Conservation (phyloP, 108 stramenopile genomes). For the Pseudonitzschia pungens region DNA sequence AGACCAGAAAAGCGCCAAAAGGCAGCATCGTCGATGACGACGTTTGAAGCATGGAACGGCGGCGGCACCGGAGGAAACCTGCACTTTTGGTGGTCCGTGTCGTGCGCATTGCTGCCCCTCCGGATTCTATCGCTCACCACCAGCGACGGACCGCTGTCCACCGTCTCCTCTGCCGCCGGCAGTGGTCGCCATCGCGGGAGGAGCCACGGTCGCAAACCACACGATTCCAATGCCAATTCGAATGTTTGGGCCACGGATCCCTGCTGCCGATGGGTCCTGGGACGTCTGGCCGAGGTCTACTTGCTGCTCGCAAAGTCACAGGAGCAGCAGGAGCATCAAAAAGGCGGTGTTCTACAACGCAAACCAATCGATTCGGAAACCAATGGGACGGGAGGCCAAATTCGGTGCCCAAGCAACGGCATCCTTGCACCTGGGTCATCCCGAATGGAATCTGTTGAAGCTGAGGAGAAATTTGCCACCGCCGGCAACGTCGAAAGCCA, state of each 20-base stretch:
- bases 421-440: no score
- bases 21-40: neutral
- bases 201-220: neutral
- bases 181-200: neutral
- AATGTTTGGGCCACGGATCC: neutral
- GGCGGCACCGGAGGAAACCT: no score
- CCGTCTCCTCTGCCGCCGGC: no score
- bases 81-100: constrained; percentile 18
- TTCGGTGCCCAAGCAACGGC: no score
- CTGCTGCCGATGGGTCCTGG: neutral
- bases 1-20: neutral
- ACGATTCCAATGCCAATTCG: neutral
- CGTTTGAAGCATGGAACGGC: no score
- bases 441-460: neutral
- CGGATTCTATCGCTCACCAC: neutral
- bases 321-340: neutral
- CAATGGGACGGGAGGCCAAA: no score
- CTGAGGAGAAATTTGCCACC: neutral
- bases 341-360: no score
- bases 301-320: neutral
- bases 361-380: no score
- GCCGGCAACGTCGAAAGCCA: no score
- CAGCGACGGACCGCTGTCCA: neutral
- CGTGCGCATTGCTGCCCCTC: constrained; percentile 5
- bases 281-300: constrained; percentile 12